Percentiles rank a stretch among this genome's conserved stretches.
Evolutionary conservation across 352 stramenopile genomes (phyloP).

Genomic region (Pilasporangium apinafurcum): DNA sequence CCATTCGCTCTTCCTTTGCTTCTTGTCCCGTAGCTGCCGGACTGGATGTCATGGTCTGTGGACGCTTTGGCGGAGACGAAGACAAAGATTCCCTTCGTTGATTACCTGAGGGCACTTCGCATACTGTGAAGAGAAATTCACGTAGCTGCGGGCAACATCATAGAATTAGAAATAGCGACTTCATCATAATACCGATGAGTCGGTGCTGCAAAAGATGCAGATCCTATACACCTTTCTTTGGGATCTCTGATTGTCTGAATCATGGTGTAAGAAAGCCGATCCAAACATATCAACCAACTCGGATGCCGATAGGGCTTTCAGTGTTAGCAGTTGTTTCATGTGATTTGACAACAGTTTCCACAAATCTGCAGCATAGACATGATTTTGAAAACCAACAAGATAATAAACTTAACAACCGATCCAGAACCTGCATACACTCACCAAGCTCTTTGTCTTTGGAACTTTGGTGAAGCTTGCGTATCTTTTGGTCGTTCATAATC

Average conservation of each 20-base stretch:
- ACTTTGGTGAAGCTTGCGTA: constrained; percentile 69
- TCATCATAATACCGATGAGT: not conserved
- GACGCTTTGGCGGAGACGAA: constrained; percentile 6
- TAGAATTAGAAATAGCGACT: not conserved
- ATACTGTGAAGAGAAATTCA: constrained; percentile 49
- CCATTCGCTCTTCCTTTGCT: constrained; percentile 9
- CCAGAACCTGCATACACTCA: constrained; percentile 3
- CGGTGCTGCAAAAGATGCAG: not conserved
- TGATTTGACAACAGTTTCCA: constrained; percentile 59
- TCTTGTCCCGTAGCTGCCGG: not conserved
- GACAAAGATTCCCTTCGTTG: constrained; percentile 13
- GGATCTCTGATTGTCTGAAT: constrained; percentile 48
- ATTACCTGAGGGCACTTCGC: constrained; percentile 18
- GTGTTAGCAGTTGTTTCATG: constrained; percentile 44
- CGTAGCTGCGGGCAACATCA: constrained; percentile 36
- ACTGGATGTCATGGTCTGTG: constrained; percentile 5
- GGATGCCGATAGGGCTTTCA: constrained; percentile 27
- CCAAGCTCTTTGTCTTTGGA: constrained; percentile 65
- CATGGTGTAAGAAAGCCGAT: constrained; percentile 44
- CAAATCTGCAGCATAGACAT: constrained; percentile 27
- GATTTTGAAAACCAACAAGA: not conserved
- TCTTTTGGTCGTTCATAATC: constrained; percentile 75
- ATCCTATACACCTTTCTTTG: constrained; percentile 70
- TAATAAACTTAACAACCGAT: not conserved
- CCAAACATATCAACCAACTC: constrained; percentile 43